Evolutionary conservation across 108 stramenopile genomes (phyloP), one percentile per base, ranked within the genome.

Genomic region (Schizochytrium sp.): DNA sequence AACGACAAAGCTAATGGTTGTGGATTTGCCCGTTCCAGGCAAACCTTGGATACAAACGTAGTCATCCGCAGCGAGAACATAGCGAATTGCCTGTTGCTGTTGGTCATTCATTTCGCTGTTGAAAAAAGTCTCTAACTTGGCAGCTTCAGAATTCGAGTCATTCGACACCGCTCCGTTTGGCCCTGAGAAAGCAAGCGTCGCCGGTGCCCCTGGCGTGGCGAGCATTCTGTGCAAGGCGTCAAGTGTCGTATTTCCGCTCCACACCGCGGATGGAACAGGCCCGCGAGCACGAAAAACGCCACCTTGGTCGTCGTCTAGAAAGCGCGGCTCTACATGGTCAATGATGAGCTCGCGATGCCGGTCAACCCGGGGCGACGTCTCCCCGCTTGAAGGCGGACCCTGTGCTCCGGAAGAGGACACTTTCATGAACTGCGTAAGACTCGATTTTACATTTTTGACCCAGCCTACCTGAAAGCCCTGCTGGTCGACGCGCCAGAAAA

Each of bases 1-100:
- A 34, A 95, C 95, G 44, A 98, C 87, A 72, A 98, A 98, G 55
- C 94, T 91, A 29, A 93, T 89, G 10, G 93, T 92, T 57, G 60
- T 69, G 5, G 93, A 92, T 87, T 94, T 94, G 25, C 93, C 93
- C 19, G 92, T 92, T 3, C 93, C 93, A 5, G 93, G 93, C 91
- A 93, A 89, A 5, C 93, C 93, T 12, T 87, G 92, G 25, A 94
- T 12, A 34, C 93, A 83, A 14, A 34, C 60, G 88, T 88, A 88
- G 88, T 88, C 88, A 5, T 60, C 43, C 25, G 88, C 88, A 21
- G 58, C 44, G 5, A 88, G 88, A 6, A 41, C 44, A 18, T 5
- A 18, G 12, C 23, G 10, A 5, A 44, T 34, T 4, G 63, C 45
- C 4, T 8, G 0, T 23, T 60, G 58, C 88, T 88, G 88, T 5